phyloP scores from a whole-genome alignment of 2,329 filamentous ascomycete genomes.

The Ceratocystiopsis minuta region DNA sequence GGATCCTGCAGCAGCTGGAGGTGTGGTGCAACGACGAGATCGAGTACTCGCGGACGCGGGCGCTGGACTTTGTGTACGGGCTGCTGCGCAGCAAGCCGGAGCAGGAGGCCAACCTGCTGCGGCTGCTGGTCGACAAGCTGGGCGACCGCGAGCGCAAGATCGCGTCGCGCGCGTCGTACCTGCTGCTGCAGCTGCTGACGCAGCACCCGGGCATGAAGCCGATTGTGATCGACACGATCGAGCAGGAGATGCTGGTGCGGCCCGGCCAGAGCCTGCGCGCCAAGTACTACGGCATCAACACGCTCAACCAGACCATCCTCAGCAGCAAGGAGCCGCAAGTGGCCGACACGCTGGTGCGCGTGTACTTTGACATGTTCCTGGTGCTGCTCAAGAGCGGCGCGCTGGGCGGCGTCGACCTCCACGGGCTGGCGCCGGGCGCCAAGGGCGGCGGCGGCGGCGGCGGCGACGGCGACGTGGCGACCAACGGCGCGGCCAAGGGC shows the following conservation, averaged over 20 bases:
- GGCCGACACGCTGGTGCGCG: conserved; percentile 63
- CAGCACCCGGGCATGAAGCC: conserved; percentile 88
- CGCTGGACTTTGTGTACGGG: conserved; percentile 81
- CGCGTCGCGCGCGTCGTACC: conserved; percentile 77
- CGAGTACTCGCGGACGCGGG: conserved; percentile 73
- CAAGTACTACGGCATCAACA: conserved; percentile 92
- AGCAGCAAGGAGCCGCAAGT: conserved; percentile 67
- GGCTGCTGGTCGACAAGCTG: conserved; percentile 87
- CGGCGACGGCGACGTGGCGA: conserved; percentile 2
- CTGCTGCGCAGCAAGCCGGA: conserved; percentile 90
- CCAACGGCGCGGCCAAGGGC: conserved; percentile 1
- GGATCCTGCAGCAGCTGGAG: conserved; percentile 79
- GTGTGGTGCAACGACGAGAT: conserved; percentile 91
- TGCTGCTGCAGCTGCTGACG: conserved; percentile 78
- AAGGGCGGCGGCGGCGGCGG: conserved; percentile 14
- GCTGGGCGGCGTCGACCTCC: conserved; percentile 22
- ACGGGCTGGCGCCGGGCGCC: conserved; percentile 21
- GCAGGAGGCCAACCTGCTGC: conserved; percentile 84
- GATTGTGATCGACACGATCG: conserved; percentile 67
- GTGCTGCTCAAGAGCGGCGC: conserved; percentile 51
- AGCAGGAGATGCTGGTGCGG: conserved; percentile 73
- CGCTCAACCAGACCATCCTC: conserved; percentile 88
- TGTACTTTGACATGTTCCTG: conserved; percentile 86
- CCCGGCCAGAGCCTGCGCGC: conserved; percentile 75
- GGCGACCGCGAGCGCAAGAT: conserved; percentile 94